Base-by-base conservation (phyloP, 208 protist genomes). In the Trypanosoma cruzi region DNA sequence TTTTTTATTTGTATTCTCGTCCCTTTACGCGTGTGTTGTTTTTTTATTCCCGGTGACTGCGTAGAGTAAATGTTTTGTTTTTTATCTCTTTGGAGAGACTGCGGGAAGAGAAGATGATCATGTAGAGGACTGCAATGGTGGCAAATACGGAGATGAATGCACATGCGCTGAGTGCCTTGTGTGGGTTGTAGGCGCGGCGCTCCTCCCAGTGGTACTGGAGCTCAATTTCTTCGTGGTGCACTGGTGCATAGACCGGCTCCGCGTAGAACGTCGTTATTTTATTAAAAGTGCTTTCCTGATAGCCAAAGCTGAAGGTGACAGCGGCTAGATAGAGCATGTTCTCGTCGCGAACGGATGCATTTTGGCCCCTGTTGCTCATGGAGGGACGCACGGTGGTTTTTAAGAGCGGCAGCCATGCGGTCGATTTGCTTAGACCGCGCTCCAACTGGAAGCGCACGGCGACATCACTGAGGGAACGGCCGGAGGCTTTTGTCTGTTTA, bases 331-430 rank as follows among this genome's bases (percentile, higher is more conserved):
- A 89, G 18, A 79, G 71, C 31, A 84, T 36, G 42, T 60, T 10
- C 34, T 49, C 62, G n/a, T 56, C 26, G 7, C 54, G 29, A 29
- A 16, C 24, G 46, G 8, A 13, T 4, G 28, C 11, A 16, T 62
- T 34, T 48, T 36, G 53, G 8, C 10, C 20, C 55, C 53, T 60
- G 2, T 34, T 44, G 22, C 36, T 46, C 28, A 26, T 16, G 18
- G 28, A 2, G 6, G 16, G 1, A 5, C 36, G 34, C 34, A 49
- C 10, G 28, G 31, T 64, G 1, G 14, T 18, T 50, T 57, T 48
- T 32, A 82, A 68, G 1, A 95, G 28, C 20, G 89, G 86, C 32
- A 92, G 50, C 89, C 89, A 95, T 37, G 84, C 84, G 20, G 86
- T 91, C 49, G 90, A 76, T 70, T 88, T 88, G 20, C 75, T 66